phyloP scores from a whole-genome alignment of 208 protist genomes.

The Leishmania lainsoni region DNA sequence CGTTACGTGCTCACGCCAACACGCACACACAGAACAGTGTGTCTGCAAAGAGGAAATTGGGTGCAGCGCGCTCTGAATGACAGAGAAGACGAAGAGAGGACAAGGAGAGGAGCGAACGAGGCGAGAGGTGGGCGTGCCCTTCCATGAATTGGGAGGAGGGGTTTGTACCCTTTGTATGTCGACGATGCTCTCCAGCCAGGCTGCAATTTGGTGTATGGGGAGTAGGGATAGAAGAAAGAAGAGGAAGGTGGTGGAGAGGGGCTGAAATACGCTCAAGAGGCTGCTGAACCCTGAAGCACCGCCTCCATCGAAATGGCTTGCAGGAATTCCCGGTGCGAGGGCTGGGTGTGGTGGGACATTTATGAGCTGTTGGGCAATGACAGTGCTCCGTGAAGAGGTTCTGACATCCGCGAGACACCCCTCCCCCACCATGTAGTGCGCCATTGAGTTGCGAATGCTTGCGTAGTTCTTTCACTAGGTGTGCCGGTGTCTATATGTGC shows the following conservation, averaged over 20 bases:
- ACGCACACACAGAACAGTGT: neutral
- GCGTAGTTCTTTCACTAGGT: neutral
- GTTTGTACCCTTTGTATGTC: neutral
- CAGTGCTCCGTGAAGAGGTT: neutral
- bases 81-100: neutral
- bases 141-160: neutral
- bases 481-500: neutral
- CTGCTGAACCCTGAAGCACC: neutral
- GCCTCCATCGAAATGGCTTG: neutral
- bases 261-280: neutral
- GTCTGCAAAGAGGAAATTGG: too few species aligned
- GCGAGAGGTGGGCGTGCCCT: neutral
- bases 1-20: neutral
- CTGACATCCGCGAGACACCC: neutral
- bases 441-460: neutral
- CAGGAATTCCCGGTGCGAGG: neutral
- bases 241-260: neutral
- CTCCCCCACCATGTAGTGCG: neutral
- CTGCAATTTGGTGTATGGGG: neutral
- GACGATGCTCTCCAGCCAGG: neutral
- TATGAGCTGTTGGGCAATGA: neutral
- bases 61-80: neutral
- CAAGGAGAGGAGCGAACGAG: neutral
- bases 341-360: neutral
- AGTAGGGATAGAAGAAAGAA: neutral